Evolutionary conservation across 163 green algal species (phyloP).

Genomic region (Picocystis sp.): DNA sequence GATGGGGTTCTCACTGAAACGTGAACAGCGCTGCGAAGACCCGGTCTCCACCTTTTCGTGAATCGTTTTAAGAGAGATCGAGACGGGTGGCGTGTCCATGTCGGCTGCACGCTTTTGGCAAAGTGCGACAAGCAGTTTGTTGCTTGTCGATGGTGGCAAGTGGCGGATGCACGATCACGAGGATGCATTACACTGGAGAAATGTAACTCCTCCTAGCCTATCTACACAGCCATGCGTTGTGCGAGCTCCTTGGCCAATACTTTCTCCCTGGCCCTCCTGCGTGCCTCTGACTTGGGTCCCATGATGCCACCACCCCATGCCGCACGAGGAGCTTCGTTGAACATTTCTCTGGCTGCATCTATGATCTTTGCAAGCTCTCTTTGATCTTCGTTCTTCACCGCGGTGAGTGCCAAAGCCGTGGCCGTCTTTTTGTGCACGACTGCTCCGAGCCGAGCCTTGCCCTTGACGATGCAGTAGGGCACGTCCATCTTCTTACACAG

Average conservation of each 20-base stretch:
- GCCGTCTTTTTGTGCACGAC: slow-evolving; percentile 98
- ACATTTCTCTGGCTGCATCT: slow-evolving; percentile 67
- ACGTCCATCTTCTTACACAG: slow-evolving; percentile 98
- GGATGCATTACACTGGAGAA: no score
- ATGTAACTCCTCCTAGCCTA: no score
- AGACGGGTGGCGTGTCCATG: no score
- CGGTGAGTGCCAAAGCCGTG: slow-evolving; percentile 72
- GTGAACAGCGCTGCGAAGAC: no score
- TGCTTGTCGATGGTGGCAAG: no score
- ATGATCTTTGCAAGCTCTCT: slow-evolving; percentile 91
- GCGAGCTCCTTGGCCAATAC: slow-evolving; percentile 58
- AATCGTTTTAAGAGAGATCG: no score
- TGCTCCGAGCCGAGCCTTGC: slow-evolving; percentile 86
- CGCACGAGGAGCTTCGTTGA: slow-evolving; percentile 62
- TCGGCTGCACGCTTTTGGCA: no score
- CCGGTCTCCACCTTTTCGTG: no score
- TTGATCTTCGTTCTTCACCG: slow-evolving; percentile 94
- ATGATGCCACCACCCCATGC: slow-evolving; percentile 95
- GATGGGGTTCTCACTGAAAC: no score
- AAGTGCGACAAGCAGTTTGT: no score
- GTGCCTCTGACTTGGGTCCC: slow-evolving; percentile 83
- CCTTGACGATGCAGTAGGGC: slow-evolving; percentile 98
- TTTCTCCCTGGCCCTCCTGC: slow-evolving; percentile 55
- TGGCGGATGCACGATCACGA: no score
- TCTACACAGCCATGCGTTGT: slow-evolving; percentile 25